Percentiles rank a stretch among this genome's conserved stretches.
These are phyloP conservation scores for Nitzschia sp. DNA, from an alignment of 108 stramenopile genomes.

Conservation along the genomic window DNA sequence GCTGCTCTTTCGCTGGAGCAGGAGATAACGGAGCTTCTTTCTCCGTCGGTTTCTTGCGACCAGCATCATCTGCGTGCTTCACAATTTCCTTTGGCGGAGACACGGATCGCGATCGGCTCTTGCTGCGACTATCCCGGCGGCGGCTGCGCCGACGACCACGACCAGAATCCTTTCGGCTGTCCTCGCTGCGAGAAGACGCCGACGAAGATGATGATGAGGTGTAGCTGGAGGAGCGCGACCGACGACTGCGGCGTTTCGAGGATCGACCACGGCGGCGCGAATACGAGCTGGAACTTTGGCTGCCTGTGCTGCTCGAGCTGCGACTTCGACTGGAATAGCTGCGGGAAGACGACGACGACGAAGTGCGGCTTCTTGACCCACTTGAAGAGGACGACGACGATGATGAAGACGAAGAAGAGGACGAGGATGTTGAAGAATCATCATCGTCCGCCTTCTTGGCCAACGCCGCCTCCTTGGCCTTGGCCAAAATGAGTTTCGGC, in stretches of 20 bases:
- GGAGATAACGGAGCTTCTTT: too few relatives aligned
- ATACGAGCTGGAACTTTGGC: slow-evolving; percentile 10
- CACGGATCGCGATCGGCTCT: not conserved
- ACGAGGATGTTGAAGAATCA: slow-evolving; percentile 53
- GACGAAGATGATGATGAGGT: not conserved
- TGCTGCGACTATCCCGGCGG: not conserved
- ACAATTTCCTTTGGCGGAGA: slow-evolving; percentile 19
- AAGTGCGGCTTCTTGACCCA: slow-evolving; percentile 1
- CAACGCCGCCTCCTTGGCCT: slow-evolving; percentile 66
- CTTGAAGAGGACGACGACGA: slow-evolving; percentile 54
- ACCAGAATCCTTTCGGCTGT: not conserved
- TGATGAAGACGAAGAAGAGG: slow-evolving; percentile 54
- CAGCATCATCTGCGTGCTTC: not conserved
- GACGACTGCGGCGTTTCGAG: not conserved
- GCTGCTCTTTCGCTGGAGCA: too few relatives aligned
- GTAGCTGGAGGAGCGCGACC: slow-evolving; percentile 1
- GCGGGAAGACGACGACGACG: slow-evolving; percentile 14
- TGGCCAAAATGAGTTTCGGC: slow-evolving; percentile 81
- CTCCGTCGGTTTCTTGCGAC: not conserved
- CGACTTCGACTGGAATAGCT: slow-evolving; percentile 1
- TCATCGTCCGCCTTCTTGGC: slow-evolving; percentile 58
- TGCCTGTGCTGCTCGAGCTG: not conserved
- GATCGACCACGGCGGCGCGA: slow-evolving; percentile 9
- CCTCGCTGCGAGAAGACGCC: not conserved
- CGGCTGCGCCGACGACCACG: not conserved